phyloP scores from a whole-genome alignment of 73 alveolate species.

The Symbiodinium natans region DNA sequence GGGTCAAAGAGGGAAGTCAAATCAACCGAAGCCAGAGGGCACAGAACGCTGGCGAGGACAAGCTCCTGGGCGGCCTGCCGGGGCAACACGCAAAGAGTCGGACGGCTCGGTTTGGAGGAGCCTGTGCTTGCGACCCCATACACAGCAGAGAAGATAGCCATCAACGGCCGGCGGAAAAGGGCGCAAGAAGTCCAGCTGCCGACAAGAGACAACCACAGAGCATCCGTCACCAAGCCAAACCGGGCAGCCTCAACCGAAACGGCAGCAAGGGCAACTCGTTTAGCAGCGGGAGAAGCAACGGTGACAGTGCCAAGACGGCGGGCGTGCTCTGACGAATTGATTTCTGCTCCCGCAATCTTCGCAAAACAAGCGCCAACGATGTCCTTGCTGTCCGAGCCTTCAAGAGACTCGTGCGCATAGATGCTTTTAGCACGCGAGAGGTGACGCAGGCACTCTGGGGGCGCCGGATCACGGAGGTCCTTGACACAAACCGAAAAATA shows the following conservation, averaged over 20 bases:
- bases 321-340: neutral
- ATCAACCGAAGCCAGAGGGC: neutral
- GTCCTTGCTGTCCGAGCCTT: neutral
- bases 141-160: neutral
- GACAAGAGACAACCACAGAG: neutral
- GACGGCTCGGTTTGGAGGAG: neutral
- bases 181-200: neutral
- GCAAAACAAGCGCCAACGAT: neutral
- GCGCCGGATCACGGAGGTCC: neutral
- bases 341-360: conserved; percentile 8
- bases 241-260: neutral
- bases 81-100: neutral
- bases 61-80: conserved; percentile 16
- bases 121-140: neutral
- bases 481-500: neutral
- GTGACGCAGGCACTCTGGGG: neutral
- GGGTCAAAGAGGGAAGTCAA: neutral
- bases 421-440: neutral
- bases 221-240: neutral
- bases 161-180: neutral
- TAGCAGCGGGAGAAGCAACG: neutral
- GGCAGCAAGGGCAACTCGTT: neutral
- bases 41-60: neutral
- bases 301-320: neutral
- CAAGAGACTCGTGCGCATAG: neutral